Evolutionary conservation across 257 asterid species (phyloP), one percentile per base, ranked within the genome.

Genomic region (Haberlea rhodopensis): DNA sequence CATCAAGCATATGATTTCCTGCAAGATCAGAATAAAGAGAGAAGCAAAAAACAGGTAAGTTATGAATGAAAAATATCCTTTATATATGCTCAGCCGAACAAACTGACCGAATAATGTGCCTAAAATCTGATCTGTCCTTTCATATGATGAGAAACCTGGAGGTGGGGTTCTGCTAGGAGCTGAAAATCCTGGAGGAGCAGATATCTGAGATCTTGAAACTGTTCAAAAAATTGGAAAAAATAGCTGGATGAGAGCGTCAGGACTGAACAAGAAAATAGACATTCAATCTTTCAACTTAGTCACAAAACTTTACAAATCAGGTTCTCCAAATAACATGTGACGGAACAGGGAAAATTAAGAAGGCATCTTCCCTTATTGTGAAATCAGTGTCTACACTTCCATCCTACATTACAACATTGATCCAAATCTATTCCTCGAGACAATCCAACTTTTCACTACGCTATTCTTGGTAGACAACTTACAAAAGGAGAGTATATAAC

Each of bases 111-210:
- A 67, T 61, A 74, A 66, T 13, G 84, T 53, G 29, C 78, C 85
- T 21, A 75, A 80, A 68, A 63, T 57, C 51, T 78, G 95, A 26
- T 81, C 92, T 43, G 76, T 73, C 79, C 94, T 85, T 66, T 80
- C 96, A 66, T 81, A 85, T 64, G 95, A 77, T 19, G 81, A 58
- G 83, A 94, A 94, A 45, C 97, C 97, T 23, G 98, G 97, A 31
- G 98, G 98, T 58, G 99, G 86, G 48, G 90, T 83, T 75, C 96
- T 81, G 73, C 73, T 81, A 29, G 95, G 89, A 22, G 58, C 81
- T 3, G 89, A 79, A 83, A 90, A 94, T n/a, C 99, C 99, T 23
- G 99, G 99, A 67, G 99, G 99, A 21, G 95, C 95, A 20, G 95
- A 75, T 79, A 87, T 79, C 72, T 86, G 96, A 73, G 97, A 79